Base-by-base conservation (phyloP, 2,329 filamentous ascomycete species). In the Aurifilum marmelostoma region DNA sequence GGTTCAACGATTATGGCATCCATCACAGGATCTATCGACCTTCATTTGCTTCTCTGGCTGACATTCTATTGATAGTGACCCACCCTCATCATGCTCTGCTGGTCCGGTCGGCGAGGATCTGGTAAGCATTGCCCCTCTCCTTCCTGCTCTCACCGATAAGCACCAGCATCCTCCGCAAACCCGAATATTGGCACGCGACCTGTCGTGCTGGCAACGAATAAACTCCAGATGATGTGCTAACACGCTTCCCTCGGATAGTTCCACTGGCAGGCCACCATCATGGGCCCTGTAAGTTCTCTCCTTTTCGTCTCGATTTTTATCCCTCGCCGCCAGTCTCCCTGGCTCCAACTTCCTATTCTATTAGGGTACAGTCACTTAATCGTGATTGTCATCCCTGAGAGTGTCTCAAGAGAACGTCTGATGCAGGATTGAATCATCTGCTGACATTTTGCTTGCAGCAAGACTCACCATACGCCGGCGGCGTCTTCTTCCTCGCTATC, bases 201-300 rank as follows among this genome's bases (percentile, higher is more conserved):
- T 16, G 34, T 37, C 41, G 4, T 50, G 7, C 16, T 58, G 16
- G 65, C 68, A 64, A 64, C 65, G 43, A 27, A 60, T 58, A 27
- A 58, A 50, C 39, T 62, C 47, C 8, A 39, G 43, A 63, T 52
- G 24, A 37, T 29, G 70, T 72, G 70, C 80, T 83, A 73, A 83
- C 75, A 66, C 65, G 39, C 47, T 63, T 71, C 63, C 61, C 59
- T 69, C 70, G 61, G 62, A 77, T 77, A 99, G 95, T 99, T 99
- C 81, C 96, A 98, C 90, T 99, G 96, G 96, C 96, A 99, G 91
- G 96, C 96, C 78, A 99, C 96, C 66, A 99, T 99, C 81, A 99
- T 99, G 96, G 96, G 96, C 83, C 96, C 96, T 81, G 93, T 97
- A 90, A 89, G 93, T 89, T 75, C 69, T 71, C 77, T 16, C 89